Conservation (phyloP, 768 basidiomycete species). For the Amanita exitialis region DNA sequence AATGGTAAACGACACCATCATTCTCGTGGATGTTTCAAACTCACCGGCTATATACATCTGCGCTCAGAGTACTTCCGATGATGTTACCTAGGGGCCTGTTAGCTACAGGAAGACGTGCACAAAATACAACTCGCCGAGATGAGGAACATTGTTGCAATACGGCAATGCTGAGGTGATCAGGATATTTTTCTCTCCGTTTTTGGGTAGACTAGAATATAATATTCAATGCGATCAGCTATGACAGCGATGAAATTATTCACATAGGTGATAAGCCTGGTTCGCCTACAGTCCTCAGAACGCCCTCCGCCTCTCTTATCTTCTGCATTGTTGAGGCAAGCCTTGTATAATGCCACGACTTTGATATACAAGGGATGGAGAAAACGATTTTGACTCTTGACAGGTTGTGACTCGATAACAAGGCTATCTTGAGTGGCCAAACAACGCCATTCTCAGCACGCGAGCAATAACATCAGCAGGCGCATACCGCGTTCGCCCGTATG, state of each 20-base stretch:
- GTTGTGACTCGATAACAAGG: neutral
- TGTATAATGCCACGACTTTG: neutral
- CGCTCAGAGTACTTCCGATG: conserved; percentile 93
- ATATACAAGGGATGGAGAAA: neutral
- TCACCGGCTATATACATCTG: conserved; percentile 92
- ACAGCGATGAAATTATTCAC: neutral
- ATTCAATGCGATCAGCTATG: neutral
- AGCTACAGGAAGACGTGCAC: neutral
- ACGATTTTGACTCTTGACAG: neutral
- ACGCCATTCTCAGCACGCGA: neutral
- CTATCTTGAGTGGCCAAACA: neutral
- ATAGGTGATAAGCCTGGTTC: conserved; percentile 29
- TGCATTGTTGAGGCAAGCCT: conserved; percentile 23
- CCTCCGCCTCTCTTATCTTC: conserved; percentile 41
- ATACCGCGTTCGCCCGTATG: no score
- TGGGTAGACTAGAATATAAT: conserved; percentile 42
- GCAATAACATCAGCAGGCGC: no score
- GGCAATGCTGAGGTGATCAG: conserved; percentile 94
- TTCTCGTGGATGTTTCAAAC: conserved; percentile 17
- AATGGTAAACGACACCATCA: neutral
- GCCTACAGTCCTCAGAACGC: conserved; percentile 39
- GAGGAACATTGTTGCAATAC: conserved; percentile 95
- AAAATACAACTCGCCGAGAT: conserved; percentile 55
- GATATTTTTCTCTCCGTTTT: conserved; percentile 79
- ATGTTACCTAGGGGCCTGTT: conserved; percentile 54